Base-by-base conservation (phyloP, 257 asterid genomes). In the Paulownia fortunei region DNA sequence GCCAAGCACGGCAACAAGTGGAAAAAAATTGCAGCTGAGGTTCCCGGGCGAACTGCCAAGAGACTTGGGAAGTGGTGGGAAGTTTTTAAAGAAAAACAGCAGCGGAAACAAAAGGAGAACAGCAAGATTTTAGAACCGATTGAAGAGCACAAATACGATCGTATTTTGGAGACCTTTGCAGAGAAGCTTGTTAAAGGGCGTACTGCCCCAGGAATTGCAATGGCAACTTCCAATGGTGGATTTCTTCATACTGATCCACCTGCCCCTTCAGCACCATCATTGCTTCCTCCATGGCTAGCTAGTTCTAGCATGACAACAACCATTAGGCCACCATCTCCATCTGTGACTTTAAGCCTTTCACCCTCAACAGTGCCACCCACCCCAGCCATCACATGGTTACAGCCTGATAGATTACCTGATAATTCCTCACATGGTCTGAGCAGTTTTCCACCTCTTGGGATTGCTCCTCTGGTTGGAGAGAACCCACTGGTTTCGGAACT, bases 221-320 rank as follows among this genome's bases (percentile, higher is more conserved):
- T 91, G 98, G 85, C 94, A 54, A 61, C 91, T 49, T 80, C 97
- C 0, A 87, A 84, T 0, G 85, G 88, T 21, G 90, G 89, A 15
- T 89, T 75, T 73, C 84, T 82, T 46, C 92, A 82, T 5, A 1
- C 73, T 1, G 89, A 86, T 64, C 82, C 82, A 3, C 76, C 84
- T 12, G 62, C 88, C 49, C 64, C 88, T 13, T 6, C 87, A 0
- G 54, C 82, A 3, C 81, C 86, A 8, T 67, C 82, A 2, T 77
- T 83, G 34, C 87, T 94, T n/a, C 97, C 97, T 36, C 94, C 97
- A 0, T 94, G 97, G 96, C 85, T 88, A 12, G 87, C 96, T 9
- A 88, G 87, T 73, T 82, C 89, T 73, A 82, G 78, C 63, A 64
- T 84, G 46, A 64, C 84, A 10, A 46, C 82, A 15, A 77, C 84